Conservation (phyloP, 352 stramenopile genomes). For the Lagenidium sp. region DNA sequence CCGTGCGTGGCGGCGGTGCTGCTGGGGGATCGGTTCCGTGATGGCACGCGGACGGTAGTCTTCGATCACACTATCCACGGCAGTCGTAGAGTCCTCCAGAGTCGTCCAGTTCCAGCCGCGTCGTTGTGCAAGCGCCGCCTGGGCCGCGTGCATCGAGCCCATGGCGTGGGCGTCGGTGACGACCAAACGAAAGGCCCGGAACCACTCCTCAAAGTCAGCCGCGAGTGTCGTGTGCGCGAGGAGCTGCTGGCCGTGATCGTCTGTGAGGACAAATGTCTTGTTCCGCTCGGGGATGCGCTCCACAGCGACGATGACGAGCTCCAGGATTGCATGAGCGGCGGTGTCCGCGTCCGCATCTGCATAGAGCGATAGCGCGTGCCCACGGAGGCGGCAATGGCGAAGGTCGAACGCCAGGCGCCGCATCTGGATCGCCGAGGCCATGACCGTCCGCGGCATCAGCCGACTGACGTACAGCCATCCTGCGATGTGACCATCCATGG, state of each 20-base stretch:
- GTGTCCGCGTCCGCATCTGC: slow-evolving; percentile 10
- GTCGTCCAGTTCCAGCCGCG: no score
- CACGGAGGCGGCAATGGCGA: no score
- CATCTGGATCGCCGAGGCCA: no score
- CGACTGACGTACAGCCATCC: slow-evolving; percentile 5
- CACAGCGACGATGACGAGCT: slow-evolving; percentile 33
- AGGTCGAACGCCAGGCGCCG: no score
- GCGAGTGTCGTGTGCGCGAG: slow-evolving; percentile 26
- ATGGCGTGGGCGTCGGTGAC: slow-evolving; percentile 26
- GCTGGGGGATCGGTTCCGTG: no score
- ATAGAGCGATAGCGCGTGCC: slow-evolving; percentile 37
- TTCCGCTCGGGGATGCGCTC: slow-evolving; percentile 29
- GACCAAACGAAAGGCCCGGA: slow-evolving; percentile 22
- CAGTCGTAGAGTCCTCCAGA: no score
- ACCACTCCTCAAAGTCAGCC: slow-evolving; percentile 40
- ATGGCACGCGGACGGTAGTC: no score
- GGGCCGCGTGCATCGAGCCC: slow-evolving; percentile 8
- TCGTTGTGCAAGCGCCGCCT: no score
- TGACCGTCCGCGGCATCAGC: no score
- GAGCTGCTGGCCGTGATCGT: slow-evolving; percentile 34
- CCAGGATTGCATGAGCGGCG: slow-evolving; percentile 5
- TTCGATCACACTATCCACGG: no score
- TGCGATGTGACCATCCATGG: no score
- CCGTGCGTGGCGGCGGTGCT: no score
- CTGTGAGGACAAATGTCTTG: slow-evolving; percentile 32